These are phyloP conservation scores for Colletotrichum liriopes DNA, from an alignment of 2,329 filamentous ascomycete genomes.

Conservation along the genomic window DNA sequence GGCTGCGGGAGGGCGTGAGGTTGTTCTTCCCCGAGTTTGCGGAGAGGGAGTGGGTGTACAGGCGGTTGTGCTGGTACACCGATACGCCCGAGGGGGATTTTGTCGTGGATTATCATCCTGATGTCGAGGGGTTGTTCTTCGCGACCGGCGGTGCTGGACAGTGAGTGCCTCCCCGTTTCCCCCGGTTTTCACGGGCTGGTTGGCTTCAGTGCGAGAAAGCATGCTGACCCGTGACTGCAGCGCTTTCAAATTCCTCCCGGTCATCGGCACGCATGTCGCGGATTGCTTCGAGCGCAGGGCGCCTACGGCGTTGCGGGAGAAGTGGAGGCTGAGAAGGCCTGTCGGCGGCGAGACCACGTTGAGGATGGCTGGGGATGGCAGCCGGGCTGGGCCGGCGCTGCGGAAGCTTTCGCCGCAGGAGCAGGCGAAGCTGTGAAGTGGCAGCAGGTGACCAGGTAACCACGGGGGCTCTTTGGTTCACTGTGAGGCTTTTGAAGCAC, in stretches of 20 bases:
- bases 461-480: not conserved
- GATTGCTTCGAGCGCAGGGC: slow-evolving; percentile 53
- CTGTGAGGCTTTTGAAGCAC: not conserved
- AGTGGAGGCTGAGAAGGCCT: slow-evolving; percentile 49
- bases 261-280: slow-evolving; percentile 47
- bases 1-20: slow-evolving; percentile 65
- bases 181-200: slow-evolving; percentile 61
- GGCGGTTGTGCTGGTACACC: slow-evolving; percentile 75
- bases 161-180: slow-evolving; percentile 54
- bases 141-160: slow-evolving; percentile 65
- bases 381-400: slow-evolving; percentile 49
- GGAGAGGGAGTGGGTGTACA: slow-evolving; percentile 65
- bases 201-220: slow-evolving; percentile 61
- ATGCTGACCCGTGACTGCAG: slow-evolving; percentile 60
- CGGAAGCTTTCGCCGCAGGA: slow-evolving; percentile 47
- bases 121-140: slow-evolving; percentile 61
- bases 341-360: slow-evolving; percentile 1
- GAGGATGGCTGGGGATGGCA: slow-evolving; percentile 49
- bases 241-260: slow-evolving; percentile 49
- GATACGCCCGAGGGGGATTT: slow-evolving; percentile 77
- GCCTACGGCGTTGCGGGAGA: slow-evolving; percentile 45
- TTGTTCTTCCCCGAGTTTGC: slow-evolving; percentile 70
- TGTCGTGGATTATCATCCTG: slow-evolving; percentile 71
- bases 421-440: slow-evolving; percentile 48
- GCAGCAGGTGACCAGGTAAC: not conserved